These are phyloP conservation scores for Sabuloglossum arenarium DNA, from an alignment of 495 filamentous ascomycete genomes.

Conservation along the genomic window DNA sequence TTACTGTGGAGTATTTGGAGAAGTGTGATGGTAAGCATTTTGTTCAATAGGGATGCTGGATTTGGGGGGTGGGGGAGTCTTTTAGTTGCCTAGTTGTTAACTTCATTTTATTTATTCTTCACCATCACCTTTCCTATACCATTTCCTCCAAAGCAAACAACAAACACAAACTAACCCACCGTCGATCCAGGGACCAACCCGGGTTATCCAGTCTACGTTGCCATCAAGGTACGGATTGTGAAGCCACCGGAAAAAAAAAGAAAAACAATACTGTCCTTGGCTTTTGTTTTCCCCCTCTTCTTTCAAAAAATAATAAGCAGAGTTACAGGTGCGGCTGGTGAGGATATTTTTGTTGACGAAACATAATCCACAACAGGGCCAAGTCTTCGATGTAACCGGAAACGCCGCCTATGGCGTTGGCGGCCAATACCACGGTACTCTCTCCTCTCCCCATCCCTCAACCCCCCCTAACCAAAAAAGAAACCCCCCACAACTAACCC, in stretches of 20 bases:
- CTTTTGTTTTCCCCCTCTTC: not conserved
- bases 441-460: not conserved
- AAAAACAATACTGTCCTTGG: no score
- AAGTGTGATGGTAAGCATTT: conserved; percentile 53
- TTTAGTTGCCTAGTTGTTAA: no score
- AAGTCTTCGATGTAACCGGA: conserved; percentile 78
- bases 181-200: conserved; percentile 30
- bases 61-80: no score
- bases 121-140: no score
- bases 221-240: conserved; percentile 87
- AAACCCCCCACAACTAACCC: not conserved
- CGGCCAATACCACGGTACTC: conserved; percentile 65
- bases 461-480: not conserved
- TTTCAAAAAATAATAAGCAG: no score
- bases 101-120: no score
- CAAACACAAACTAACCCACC: not conserved
- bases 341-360: no score
- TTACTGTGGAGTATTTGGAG: conserved; percentile 49
- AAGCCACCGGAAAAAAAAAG: no score
- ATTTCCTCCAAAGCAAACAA: not conserved
- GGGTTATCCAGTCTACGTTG: conserved; percentile 62
- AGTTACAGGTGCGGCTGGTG: no score
- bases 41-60: no score
- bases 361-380: no score
- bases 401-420: conserved; percentile 71